These are phyloP conservation scores for Chaetomiaceae sp. DNA, from an alignment of 2,329 filamentous ascomycete species.

Conservation along the genomic window DNA sequence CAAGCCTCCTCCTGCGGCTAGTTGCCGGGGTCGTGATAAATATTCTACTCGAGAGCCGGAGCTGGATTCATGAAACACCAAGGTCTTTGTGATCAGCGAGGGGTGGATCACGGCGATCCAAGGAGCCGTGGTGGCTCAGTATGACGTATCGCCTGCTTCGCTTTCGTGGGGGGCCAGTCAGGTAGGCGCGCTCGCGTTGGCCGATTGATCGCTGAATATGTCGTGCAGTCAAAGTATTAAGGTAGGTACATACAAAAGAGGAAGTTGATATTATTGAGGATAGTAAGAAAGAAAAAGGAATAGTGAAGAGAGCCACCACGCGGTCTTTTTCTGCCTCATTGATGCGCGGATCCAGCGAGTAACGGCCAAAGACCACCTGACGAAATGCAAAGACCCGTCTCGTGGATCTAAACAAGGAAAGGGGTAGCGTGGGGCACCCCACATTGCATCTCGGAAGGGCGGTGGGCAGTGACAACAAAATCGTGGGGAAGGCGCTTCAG, in stretches of 20 bases:
- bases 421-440: constrained; percentile 7
- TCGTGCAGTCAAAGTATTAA: neutral
- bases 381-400: neutral
- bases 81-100: no score
- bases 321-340: neutral
- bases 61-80: no score
- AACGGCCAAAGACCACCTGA: constrained; percentile 14
- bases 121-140: neutral
- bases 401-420: constrained; percentile 2
- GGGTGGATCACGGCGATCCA: neutral
- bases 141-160: no score
- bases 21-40: no score
- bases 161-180: no score
- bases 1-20: no score
- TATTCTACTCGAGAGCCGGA: no score
- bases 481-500: constrained; percentile 9
- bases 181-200: no score
- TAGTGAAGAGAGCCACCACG: neutral
- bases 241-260: neutral
- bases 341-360: neutral
- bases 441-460: neutral
- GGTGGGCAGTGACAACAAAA: constrained; percentile 9
- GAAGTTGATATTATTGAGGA: neutral
- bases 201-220: no score
- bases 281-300: neutral